Percentiles rank a stretch among this genome's conserved stretches.
phyloP scores from a whole-genome alignment of 148 eudicot genomes.

The Silene conica region DNA sequence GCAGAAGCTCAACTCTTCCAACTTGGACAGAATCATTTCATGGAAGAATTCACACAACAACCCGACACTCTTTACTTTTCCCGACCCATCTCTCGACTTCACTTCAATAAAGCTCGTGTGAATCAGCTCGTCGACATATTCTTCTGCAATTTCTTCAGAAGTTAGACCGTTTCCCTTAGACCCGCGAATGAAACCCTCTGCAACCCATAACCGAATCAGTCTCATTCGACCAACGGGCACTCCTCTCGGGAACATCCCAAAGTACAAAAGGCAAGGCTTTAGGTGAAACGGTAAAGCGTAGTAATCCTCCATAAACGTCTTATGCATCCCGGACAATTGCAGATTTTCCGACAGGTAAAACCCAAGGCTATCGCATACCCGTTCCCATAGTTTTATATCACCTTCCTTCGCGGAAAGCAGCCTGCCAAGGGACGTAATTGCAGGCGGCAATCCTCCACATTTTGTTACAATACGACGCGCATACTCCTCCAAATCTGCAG shows the following conservation, averaged over 20 bases:
- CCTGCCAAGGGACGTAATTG: conserved; percentile 24
- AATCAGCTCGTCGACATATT: conserved; percentile 12
- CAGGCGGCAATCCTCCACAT: conserved; percentile 41
- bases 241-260: conserved; percentile 20
- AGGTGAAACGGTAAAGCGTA: conserved; percentile 18
- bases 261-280: conserved; percentile 31
- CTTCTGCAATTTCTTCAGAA: conserved; percentile 21
- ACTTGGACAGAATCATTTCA: conserved; percentile 16
- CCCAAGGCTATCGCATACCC: conserved; percentile 22
- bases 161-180: background rate
- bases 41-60: conserved; percentile 10
- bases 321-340: conserved; percentile 9
- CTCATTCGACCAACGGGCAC: conserved; percentile 8
- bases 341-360: conserved; percentile 2
- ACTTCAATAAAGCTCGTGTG: conserved; percentile 15
- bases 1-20: conserved; percentile 21
- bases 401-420: conserved; percentile 25
- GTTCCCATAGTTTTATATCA: conserved; percentile 25
- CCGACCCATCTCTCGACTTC: background rate
- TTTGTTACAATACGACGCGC: conserved; percentile 22
- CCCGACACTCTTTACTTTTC: conserved; percentile 7
- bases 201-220: conserved; percentile 25
- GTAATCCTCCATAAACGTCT: conserved; percentile 13
- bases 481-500: background rate
- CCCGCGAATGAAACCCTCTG: conserved; percentile 19